Evolutionary conservation across 1,284 basidiomycete species (phyloP), one percentile per base, ranked within the genome.

Genomic region (Puccinia triticina): DNA sequence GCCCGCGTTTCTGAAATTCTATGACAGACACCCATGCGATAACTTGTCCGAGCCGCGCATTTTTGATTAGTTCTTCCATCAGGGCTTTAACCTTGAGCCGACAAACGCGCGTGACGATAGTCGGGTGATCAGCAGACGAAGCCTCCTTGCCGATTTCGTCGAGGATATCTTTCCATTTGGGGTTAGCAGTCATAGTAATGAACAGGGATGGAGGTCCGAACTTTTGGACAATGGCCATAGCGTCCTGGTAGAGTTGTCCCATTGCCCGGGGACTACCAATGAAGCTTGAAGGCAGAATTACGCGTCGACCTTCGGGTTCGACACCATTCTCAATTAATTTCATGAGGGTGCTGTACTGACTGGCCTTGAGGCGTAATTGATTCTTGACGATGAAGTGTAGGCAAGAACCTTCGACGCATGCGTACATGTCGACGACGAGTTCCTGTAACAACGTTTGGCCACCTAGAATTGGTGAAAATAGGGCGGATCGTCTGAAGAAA

Each of bases 101-200:
- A 26, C 59, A 76, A 0, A 76, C 74, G 4, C 53, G 26, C 21
- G 74, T 8, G 1, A 76, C 26, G 1, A 76, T 18, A 43, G 50
- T 53, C 1, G 55, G 74, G n/a, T n/a, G n/a, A n/a, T n/a, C n/a
- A n/a, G n/a, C n/a, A n/a, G n/a, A n/a, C n/a, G n/a, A n/a, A n/a
- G 37, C 29, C 32, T 18, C 0, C 16, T 16, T 12, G 18, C 43
- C 32, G 0, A 88, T 84, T 26, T 84, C 84, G 0, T 46, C 72
- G 4, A 37, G 71, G 32, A 59, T 12, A 37, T 57, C 67, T 26
- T 48, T n/a, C n/a, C 43, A 55, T 3, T 53, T 23, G 11, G 61
- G 61, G 82, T 89, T 89, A 84, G 87, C 88, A 0, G 87, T 88
- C 85, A 88, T 86, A 0, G 88, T 89, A 75, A 88, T 84, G 83